A percentile compares a stretch with the other conserved stretches of the same genome.
Conservation (phyloP, 805 yeast genomes). For the Monosporozyma servazzii region DNA sequence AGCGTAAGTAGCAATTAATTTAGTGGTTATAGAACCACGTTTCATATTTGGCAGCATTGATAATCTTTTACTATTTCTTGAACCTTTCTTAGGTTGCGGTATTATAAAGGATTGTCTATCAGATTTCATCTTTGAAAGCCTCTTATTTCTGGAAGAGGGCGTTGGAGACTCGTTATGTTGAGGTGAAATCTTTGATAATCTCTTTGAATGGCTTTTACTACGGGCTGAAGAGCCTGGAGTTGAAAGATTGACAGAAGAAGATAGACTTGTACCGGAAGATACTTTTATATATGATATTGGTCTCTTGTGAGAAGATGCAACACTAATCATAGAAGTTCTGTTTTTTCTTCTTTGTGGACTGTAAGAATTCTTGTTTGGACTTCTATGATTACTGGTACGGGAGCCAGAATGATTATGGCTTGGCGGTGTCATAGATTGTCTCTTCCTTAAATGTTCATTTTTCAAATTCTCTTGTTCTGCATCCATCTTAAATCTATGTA, state of each 20-base stretch:
- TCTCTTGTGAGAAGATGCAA: slow-evolving; percentile 41
- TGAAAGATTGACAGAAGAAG: slow-evolving; percentile 14
- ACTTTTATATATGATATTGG: slow-evolving; percentile 38
- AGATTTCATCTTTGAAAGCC: slow-evolving; percentile 13
- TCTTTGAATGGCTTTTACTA: slow-evolving; percentile 9
- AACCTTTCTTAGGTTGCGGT: slow-evolving; percentile 8
- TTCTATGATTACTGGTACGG: slow-evolving; percentile 2
- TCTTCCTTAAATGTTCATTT: slow-evolving; percentile 34
- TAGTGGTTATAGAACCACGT: slow-evolving; percentile 65
- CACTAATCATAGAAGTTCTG: slow-evolving; percentile 37
- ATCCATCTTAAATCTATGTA: slow-evolving; percentile 65
- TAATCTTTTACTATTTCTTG: slow-evolving; percentile 23
- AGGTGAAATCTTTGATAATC: slow-evolving; percentile 20
- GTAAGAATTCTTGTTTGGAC: slow-evolving; percentile 10
- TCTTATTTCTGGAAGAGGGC: slow-evolving; percentile 23
- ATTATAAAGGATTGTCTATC: slow-evolving; percentile 8
- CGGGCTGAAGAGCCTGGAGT: slow-evolving; percentile 14
- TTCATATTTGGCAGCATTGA: slow-evolving; percentile 37
- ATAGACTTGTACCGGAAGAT: slow-evolving; percentile 19
- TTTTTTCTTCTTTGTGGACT: slow-evolving; percentile 30
- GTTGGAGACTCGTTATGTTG: slow-evolving; percentile 25
- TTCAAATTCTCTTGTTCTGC: slow-evolving; percentile 24
- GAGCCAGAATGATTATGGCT: slow-evolving; percentile 3
- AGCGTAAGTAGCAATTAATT: slow-evolving; percentile 63
- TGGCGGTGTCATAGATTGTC: slow-evolving; percentile 25